Evolutionary conservation across 768 basidiomycete genomes (phyloP).

Genomic region (Dioszegia crocea): DNA sequence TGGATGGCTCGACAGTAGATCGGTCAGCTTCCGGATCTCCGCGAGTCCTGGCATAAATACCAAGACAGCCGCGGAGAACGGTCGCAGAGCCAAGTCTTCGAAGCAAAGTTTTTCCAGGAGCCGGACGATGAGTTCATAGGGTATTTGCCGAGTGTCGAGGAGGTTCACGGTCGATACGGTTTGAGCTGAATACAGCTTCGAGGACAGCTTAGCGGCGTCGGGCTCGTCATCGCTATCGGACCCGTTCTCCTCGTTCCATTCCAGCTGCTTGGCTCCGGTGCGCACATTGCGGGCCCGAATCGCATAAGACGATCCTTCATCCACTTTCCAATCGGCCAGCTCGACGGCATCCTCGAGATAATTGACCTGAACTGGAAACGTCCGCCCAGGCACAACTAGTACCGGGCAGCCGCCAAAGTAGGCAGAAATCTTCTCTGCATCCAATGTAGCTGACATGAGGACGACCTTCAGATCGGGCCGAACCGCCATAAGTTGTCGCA

Average conservation of each 20-base stretch:
- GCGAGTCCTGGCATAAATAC: constrained; percentile 93
- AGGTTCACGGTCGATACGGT: constrained; percentile 76
- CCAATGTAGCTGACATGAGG: constrained; percentile 94
- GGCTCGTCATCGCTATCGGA: constrained; percentile 64
- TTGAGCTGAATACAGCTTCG: constrained; percentile 63
- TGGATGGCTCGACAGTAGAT: constrained; percentile 70
- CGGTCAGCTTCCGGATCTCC: constrained; percentile 84
- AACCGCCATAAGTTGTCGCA: constrained; percentile 73
- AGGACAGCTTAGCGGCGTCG: constrained; percentile 45
- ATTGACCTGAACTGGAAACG: constrained; percentile 80
- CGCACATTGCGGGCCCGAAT: constrained; percentile 52
- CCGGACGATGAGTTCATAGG: constrained; percentile 81
- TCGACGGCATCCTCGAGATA: constrained; percentile 92
- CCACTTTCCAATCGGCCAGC: constrained; percentile 69
- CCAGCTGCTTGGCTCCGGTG: constrained; percentile 56
- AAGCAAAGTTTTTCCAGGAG: constrained; percentile 81
- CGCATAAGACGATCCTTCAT: constrained; percentile 71
- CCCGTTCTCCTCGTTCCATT: constrained; percentile 87
- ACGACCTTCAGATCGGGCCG: constrained; percentile 84
- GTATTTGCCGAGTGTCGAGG: constrained; percentile 80
- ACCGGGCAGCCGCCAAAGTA: constrained; percentile 81
- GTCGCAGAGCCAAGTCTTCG: constrained; percentile 55
- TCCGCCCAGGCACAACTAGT: constrained; percentile 85
- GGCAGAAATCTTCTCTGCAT: constrained; percentile 62
- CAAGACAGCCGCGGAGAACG: constrained; percentile 74